Conservation (phyloP, 257 asterid genomes). For the Voacanga thouarsii region DNA sequence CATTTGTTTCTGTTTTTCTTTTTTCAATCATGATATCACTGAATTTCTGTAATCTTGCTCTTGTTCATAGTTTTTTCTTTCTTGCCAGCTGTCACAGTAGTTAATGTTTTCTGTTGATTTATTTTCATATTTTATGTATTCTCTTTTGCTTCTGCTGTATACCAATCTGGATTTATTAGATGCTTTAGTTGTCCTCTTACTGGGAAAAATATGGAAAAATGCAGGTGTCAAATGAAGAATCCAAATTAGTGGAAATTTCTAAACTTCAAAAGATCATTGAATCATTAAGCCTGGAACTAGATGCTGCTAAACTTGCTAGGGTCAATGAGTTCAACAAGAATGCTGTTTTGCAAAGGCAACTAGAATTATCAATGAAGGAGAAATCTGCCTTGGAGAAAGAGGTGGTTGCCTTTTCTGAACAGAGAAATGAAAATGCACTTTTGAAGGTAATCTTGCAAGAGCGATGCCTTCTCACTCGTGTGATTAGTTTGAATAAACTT, state of each 20-base stretch:
- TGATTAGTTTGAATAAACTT: neutral
- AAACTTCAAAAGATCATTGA: conserved; percentile 87
- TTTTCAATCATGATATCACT: neutral
- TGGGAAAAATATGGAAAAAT: conserved; percentile 6
- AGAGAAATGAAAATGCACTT: conserved; percentile 68
- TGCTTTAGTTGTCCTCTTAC: neutral
- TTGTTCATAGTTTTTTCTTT: neutral
- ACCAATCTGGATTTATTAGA: neutral
- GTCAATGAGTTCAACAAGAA: conserved; percentile 88
- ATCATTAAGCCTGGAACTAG: conserved; percentile 73
- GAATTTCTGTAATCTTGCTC: neutral
- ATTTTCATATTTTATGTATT: neutral
- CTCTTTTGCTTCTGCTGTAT: neutral
- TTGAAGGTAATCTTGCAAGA: conserved; percentile 54
- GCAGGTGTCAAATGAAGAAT: conserved; percentile 87
- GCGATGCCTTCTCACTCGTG: conserved; percentile 2
- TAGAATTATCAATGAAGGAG: conserved; percentile 67
- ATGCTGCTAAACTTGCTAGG: conserved; percentile 87
- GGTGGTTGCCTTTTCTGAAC: conserved; percentile 45
- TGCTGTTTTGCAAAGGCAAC: conserved; percentile 63
- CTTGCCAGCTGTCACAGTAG: neutral
- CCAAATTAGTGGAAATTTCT: conserved; percentile 69
- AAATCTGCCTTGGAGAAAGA: conserved; percentile 77
- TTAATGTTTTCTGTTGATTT: neutral
- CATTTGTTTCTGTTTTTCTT: neutral